Evolutionary conservation across 257 asterid species (phyloP).

Genomic region (Solanum sejunctum): DNA sequence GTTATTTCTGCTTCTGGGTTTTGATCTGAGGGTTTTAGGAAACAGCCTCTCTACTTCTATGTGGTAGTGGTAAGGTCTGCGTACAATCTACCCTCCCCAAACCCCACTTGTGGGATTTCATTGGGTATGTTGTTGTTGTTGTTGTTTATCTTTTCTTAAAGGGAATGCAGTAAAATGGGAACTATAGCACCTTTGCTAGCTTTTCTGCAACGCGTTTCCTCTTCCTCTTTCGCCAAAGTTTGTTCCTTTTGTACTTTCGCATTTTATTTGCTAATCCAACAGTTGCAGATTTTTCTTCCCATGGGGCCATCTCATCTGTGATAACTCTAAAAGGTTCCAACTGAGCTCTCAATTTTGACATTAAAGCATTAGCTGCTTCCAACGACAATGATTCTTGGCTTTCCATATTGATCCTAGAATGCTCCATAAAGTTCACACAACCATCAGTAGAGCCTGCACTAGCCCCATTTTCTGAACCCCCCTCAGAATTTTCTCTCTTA

Average conservation of each 20-base stretch:
- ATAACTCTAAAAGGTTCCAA: slow-evolving; percentile 79
- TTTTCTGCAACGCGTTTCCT: slow-evolving; percentile 56
- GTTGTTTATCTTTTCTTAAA: no score
- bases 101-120: no score
- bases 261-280: slow-evolving; percentile 47
- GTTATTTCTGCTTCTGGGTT: no score
- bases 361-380: slow-evolving; percentile 52
- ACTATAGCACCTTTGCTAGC: slow-evolving; percentile 36
- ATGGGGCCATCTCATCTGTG: slow-evolving; percentile 50
- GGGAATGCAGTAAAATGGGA: background rate
- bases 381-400: slow-evolving; percentile 40
- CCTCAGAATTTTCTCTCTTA: slow-evolving; percentile 21
- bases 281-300: slow-evolving; percentile 86
- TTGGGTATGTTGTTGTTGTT: no score
- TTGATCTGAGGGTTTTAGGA: no score
- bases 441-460: slow-evolving; percentile 15
- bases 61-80: no score
- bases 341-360: slow-evolving; percentile 53
- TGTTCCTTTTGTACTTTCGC: slow-evolving; percentile 73
- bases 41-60: no score
- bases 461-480: slow-evolving; percentile 12
- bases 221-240: slow-evolving; percentile 76
- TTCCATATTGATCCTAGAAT: slow-evolving; percentile 26
- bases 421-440: slow-evolving; percentile 29
- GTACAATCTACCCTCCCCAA: no score